Percentiles rank a stretch among this genome's conserved stretches.
Conservation (phyloP, 306 rosid genomes). For the Hippophae gyantsensis region DNA sequence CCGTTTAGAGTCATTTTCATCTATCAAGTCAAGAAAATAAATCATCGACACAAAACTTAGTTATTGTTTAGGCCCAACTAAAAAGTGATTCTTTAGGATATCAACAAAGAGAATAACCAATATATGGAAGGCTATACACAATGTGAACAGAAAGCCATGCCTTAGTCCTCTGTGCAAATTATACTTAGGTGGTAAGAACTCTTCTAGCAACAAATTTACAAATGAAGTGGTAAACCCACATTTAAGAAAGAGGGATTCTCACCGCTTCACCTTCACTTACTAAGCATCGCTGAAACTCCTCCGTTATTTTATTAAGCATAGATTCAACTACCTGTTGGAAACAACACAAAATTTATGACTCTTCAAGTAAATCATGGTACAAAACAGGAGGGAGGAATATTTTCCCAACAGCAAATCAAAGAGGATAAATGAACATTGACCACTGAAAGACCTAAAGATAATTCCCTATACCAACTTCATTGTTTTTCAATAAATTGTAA, state of each 20-base stretch:
- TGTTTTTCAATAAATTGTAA: too few species aligned
- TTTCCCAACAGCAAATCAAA: not conserved
- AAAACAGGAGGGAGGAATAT: not conserved
- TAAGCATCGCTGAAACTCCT: constrained; percentile 61
- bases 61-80: not conserved
- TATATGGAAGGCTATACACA: not conserved
- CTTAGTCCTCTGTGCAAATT: not conserved
- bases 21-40: constrained; percentile 28
- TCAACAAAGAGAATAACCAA: too few species aligned
- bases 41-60: not conserved
- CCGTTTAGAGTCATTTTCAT: constrained; percentile 37
- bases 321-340: constrained; percentile 61
- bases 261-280: constrained; percentile 42
- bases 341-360: constrained; percentile 8
- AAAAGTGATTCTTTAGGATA: not conserved
- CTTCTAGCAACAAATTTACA: not conserved
- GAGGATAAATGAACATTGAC: not conserved
- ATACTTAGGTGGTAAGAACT: constrained; percentile 1
- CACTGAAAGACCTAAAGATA: not conserved
- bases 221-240: constrained; percentile 2
- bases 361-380: not conserved
- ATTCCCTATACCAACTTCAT: not conserved
- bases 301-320: constrained; percentile 64
- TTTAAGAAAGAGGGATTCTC: constrained; percentile 15
- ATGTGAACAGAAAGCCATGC: not conserved